Evolutionary conservation across 345 rosid species (phyloP), one percentile per base, ranked within the genome.

Genomic region (Combretum micranthum): DNA sequence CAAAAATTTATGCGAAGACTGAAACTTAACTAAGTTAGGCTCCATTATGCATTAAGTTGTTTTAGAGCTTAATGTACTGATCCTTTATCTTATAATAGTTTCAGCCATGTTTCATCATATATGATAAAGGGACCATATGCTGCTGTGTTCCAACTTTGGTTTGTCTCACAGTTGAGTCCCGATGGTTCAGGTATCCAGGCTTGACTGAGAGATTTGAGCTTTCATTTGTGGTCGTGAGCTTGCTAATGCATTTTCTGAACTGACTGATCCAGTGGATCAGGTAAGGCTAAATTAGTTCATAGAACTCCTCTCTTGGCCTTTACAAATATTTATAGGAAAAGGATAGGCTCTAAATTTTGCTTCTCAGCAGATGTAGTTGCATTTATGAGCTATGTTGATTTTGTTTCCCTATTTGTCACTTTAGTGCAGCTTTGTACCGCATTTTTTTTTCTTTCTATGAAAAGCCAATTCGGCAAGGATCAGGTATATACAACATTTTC

Each of bases 161-260:
- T 23, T 44, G 69, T 42, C 42, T 20, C 13, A 47, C 46, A 26
- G 52, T 22, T 20, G 44, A 57, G 21, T 55, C 52, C 52, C 12
- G 21, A 43, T 15, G 15, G 17, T 61, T 51, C 63, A 88, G 96
- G 60, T 69, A 55, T 58, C 67, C 66, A 64, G 80, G 94, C 64
- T 83, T 93, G 83, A 85, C 96, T 14, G 99, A 88, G 77, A 84
- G 96, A 76, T 93, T 93, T 64, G 96, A 93, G 77, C 89, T 93
- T 93, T 93, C 75, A 83, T 93, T 12, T 86, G 96, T 23, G 96
- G 99, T 56, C 94, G 96, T 47, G 99, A 93, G 75, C 67, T 88
- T 78, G 99, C 97, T 55, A 93, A 93, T 59, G 97, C 96, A 70
- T 93, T 93, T 64, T 88, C 96, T 50, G 98, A 88, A 75, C 68